Evolutionary conservation across 148 eudicot genomes (phyloP), one percentile per base, ranked within the genome.

Genomic region (Dysphania ambrosioides): DNA sequence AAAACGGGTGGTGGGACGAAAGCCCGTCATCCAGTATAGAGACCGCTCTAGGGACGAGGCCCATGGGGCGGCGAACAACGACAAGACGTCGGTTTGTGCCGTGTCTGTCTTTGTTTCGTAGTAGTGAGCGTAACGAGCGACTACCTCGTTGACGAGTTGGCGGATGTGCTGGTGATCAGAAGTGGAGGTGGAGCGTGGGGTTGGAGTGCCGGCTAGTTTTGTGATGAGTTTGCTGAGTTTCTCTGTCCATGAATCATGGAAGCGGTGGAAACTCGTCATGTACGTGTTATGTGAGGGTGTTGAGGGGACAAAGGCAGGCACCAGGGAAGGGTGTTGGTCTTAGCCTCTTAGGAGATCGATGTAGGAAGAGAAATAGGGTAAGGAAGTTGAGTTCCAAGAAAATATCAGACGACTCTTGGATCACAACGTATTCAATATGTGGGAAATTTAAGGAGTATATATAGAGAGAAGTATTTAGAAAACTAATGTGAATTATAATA

Each of bases 1-100:
- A 72, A 89, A 93, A 11, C 81, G 72, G 72, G 97, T 91, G 81
- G 98, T 93, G 82, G 98, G 98, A 18, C 97, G 71, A 81, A 94
- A 93, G 0, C 96, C 97, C 7, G 80, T 86, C 47, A 87, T 86
- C 95, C 96, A 92, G 81, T 84, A 83, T 24, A 92, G 82, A 7
- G 89, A 83, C 35, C 92, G 89, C 75, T 93, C 98, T 15, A 93
- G 84, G 62, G 92, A 49, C 44, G 92, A 82, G 18, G 81, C 79
- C 98, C 92, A 93, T 15, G 91, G 85, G 23, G 92, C 87, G 8
- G 88, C 72, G 53, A 88, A 82, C 13, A 91, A 35, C 9, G 77
- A 31, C 1, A 89, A 81, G 29, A 87, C 90, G 74, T 91, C 94
- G 1, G 72, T 61, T 26, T 69, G 62, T 15, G 87, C 81, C 8